Evolutionary conservation across 768 basidiomycete genomes (phyloP), one percentile per base, ranked within the genome.

Genomic region (Rhizopogon salebrosus): DNA sequence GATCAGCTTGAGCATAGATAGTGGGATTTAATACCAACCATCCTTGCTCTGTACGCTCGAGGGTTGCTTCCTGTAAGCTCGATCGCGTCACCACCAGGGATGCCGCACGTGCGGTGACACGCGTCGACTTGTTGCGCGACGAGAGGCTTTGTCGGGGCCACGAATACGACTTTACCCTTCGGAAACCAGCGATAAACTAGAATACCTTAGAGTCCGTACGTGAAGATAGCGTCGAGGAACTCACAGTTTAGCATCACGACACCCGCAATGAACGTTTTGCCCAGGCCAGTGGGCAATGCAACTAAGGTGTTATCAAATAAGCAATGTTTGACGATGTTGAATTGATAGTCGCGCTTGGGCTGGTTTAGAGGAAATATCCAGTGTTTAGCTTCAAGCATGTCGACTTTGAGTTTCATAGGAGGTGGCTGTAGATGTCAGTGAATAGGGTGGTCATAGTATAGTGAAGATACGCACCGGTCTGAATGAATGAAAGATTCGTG

Each of bases 201-300:
- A 37, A 56, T 18, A 41, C 20, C 27, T 23, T 11, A 56, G n/a
- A 60, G 42, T 56, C 27, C 37, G 18, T 23, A 35, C 26, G 53
- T 24, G 22, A 16, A 36, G 20, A 23, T 38, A 51, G 6, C 48
- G 22, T 38, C 22, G 48, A n/a, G 26, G 16, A 37, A 63, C 79
- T 61, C 61, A 92, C 92, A 95, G 63, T 95, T 95, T 26, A 95
- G 72, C 95, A 99, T 98, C 20, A 99, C 80, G 2, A 92, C 92
- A 1, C 95, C 94, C 3, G 97, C 97, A 54, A 99, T 89, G 62
- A 99, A 98, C 0, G 97, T 99, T 72, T 99, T 99, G 14, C 97
- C 97, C 11, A 98, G 73, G 41, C 97, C 97, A 0, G 97, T 99
- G 2, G 97, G 97, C 13, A 99, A 72, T 0, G 94, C 89, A 26